These are phyloP conservation scores for Thecaphora thlaspeos DNA, from an alignment of 1,284 basidiomycete species.

Conservation along the genomic window DNA sequence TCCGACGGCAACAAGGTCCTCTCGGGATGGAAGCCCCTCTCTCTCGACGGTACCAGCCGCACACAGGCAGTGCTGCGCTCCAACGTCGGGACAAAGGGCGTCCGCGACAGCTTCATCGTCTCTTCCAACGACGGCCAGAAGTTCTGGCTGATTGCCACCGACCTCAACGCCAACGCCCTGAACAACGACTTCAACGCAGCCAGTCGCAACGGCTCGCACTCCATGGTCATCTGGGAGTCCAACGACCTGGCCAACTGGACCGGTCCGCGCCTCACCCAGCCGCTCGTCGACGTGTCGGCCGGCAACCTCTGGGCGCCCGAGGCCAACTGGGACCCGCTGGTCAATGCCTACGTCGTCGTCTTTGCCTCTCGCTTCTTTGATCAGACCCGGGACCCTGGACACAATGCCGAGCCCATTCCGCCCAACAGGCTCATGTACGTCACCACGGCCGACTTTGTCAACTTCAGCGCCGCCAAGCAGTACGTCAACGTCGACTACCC, in stretches of 20 bases:
- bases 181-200: conserved; percentile 6
- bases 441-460: conserved; percentile 10
- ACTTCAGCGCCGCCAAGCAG: conserved; percentile 2
- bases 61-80: conserved; percentile 6
- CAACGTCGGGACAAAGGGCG: conserved; percentile 11
- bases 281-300: background rate
- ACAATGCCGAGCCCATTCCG: conserved; percentile 1
- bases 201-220: background rate
- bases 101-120: conserved; percentile 7
- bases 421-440: conserved; percentile 8
- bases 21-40: no score
- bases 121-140: conserved; percentile 6
- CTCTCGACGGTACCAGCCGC: no score
- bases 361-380: conserved; percentile 5
- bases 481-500: conserved; percentile 9
- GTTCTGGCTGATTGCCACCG: conserved; percentile 10
- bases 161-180: conserved; percentile 5
- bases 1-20: conserved; percentile 8
- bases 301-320: conserved; percentile 15
- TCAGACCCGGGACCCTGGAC: background rate
- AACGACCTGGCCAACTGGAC: conserved; percentile 7
- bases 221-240: conserved; percentile 11
- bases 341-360: conserved; percentile 8
- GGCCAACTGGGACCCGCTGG: conserved; percentile 6
- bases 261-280: background rate